phyloP scores from a whole-genome alignment of 257 asterid species.

The Ligustrum vulgare region DNA sequence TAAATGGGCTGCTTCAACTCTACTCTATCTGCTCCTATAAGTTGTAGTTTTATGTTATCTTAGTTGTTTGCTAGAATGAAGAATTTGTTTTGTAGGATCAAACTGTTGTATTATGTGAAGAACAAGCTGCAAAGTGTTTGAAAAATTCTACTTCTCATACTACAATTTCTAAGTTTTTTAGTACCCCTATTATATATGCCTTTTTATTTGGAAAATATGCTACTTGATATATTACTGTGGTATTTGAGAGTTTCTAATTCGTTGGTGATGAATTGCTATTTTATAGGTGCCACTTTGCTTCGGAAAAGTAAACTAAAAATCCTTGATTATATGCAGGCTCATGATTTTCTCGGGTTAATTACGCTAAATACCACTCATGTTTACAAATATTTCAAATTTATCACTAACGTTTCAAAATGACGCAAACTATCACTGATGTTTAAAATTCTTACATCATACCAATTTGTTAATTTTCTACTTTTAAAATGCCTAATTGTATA shows the following conservation, averaged over 20 bases:
- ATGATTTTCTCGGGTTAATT: not conserved
- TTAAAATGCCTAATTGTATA: too few species aligned
- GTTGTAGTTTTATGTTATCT: slow-evolving; percentile 67
- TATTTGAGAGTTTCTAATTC: not conserved
- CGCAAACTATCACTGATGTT: too few species aligned
- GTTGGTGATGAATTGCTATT: not conserved
- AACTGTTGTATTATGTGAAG: slow-evolving; percentile 63
- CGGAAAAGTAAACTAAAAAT: too few species aligned
- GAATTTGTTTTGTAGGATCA: slow-evolving; percentile 46
- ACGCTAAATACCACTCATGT: too few species aligned
- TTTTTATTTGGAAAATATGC: slow-evolving; percentile 1
- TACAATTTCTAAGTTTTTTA: not conserved
- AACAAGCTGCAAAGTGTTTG: slow-evolving; percentile 35
- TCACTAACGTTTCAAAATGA: too few species aligned
- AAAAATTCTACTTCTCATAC: not conserved
- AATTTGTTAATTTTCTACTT: too few species aligned
- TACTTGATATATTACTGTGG: slow-evolving; percentile 2
- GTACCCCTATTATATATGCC: not conserved
- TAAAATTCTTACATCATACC: too few species aligned
- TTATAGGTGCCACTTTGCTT: not conserved
- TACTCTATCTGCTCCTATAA: slow-evolving; percentile 64
- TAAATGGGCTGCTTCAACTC: slow-evolving; percentile 86
- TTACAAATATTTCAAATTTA: too few species aligned
- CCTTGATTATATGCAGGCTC: not conserved
- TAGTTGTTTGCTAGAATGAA: slow-evolving; percentile 50